Percentiles rank a stretch among this genome's conserved stretches.
Evolutionary conservation across 352 stramenopile species (phyloP).

Genomic region (Salisapilia sapeloensis): DNA sequence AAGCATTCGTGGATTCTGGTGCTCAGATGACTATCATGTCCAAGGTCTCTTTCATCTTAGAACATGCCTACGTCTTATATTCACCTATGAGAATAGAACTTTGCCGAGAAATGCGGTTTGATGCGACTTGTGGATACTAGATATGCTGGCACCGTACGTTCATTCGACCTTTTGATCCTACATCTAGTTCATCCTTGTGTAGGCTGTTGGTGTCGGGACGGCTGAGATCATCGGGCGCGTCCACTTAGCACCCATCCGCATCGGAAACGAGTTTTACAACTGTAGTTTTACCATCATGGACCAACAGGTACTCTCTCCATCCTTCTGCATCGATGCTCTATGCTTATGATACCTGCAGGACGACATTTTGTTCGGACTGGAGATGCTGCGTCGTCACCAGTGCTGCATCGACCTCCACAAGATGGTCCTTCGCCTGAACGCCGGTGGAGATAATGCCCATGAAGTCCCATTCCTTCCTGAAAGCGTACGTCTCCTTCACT

Average conservation of each 20-base stretch:
- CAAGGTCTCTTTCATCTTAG: constrained; percentile 16
- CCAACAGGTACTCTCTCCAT: constrained; percentile 21
- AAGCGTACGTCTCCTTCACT: constrained; percentile 22
- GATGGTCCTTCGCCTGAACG: constrained; percentile 77
- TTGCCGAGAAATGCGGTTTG: constrained; percentile 82
- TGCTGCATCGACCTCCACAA: constrained; percentile 92
- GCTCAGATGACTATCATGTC: constrained; percentile 89
- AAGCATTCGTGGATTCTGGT: constrained; percentile 84
- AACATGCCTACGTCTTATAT: background rate
- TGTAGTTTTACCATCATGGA: constrained; percentile 91
- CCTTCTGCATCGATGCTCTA: background rate
- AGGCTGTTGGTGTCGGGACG: constrained; percentile 91
- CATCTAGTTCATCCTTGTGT: background rate
- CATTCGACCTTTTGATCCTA: background rate
- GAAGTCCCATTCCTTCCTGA: constrained; percentile 79
- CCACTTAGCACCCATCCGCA: constrained; percentile 85
- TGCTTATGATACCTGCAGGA: constrained; percentile 54
- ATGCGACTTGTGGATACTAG: constrained; percentile 80
- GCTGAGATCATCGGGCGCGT: constrained; percentile 94
- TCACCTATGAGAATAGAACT: constrained; percentile 22
- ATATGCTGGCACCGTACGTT: constrained; percentile 67
- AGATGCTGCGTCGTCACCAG: constrained; percentile 97
- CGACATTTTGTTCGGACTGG: constrained; percentile 95
- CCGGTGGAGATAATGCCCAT: constrained; percentile 37
- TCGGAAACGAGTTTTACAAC: constrained; percentile 81